phyloP scores from a whole-genome alignment of 2,329 filamentous ascomycete genomes.

The Eutypella sp. region DNA sequence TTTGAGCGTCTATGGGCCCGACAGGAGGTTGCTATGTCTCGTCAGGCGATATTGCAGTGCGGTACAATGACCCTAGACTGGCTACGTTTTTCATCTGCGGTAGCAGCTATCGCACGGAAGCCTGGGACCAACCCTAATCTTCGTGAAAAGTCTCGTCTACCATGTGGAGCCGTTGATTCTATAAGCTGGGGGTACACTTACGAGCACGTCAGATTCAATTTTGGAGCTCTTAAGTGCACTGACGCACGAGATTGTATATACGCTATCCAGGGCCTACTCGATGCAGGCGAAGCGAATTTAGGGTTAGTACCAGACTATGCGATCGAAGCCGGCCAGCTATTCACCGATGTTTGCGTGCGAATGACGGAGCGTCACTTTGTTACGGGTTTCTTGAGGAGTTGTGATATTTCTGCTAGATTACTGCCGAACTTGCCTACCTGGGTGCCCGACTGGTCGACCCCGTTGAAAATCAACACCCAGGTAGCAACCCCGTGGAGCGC shows the following conservation, averaged over 20 bases:
- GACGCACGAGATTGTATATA: background rate
- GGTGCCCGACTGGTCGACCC: background rate
- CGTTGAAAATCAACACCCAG: rapidly evolving
- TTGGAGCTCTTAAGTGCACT: background rate
- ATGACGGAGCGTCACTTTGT: background rate
- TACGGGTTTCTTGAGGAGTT: background rate
- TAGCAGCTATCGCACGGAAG: background rate
- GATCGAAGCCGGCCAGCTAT: background rate
- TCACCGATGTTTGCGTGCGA: background rate
- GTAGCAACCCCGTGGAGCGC: background rate
- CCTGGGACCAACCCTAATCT: too few relatives aligned
- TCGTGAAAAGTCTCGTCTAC: rapidly evolving
- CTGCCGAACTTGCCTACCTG: background rate
- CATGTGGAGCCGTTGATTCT: background rate
- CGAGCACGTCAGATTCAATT: rapidly evolving
- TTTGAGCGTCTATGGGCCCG: background rate
- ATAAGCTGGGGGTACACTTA: rapidly evolving
- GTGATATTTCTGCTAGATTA: background rate
- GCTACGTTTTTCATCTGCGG: background rate
- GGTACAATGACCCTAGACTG: background rate
- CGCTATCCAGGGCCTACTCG: background rate
- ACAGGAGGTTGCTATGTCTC: background rate
- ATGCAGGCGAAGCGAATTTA: too few relatives aligned
- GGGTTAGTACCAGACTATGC: background rate
- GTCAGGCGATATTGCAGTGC: background rate